Base-by-base conservation (phyloP, 2,329 filamentous ascomycete genomes). In the Colletotrichum graminicola region DNA sequence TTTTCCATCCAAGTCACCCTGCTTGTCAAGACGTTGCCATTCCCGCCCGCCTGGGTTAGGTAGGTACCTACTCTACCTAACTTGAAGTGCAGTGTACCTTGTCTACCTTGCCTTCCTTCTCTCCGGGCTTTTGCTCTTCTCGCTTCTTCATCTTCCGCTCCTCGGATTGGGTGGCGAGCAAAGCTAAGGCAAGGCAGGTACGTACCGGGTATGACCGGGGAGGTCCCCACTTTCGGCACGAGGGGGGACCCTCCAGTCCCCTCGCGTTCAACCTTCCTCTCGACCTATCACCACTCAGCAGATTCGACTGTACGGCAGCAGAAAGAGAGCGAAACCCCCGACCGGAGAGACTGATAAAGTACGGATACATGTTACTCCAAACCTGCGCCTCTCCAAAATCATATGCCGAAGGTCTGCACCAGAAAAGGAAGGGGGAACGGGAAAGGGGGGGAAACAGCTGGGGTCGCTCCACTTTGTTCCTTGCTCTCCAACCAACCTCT, bases 221-320 rank as follows among this genome's bases (percentile, higher is more conserved):
- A 72, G 54, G 59, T 69, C 59, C 54, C 69, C 68, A 64, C 65
- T 62, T 49, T 68, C 52, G 36, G 43, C 45, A 39, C 45, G 29
- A 68, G 59, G 29, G 59, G 59, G 55, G 65, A 62, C 57, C 68
- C 68, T 71, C 59, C 60, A 64, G 65, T 68, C 68, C 39, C 66
- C 56, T 63, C 45, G 43, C 23, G 34, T 54, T 29, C 45, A 47
- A 34, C 41, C 65, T 64, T 64, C 59, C 63, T 65, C 69, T 69
- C 69, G 65, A 54, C 69, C 65, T 64, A 60, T 72, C 66, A 69
- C 41, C 47, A 69, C 23, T 72, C 47, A 59, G 65, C 59, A 69
- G 65, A 68, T 69, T 55, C 23, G 36, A 61, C 21, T 18, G 45
- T 57, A 26, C 43, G 11, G 59, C 32, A 49, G 45, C 16, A 56